phyloP scores from a whole-genome alignment of 164 flowering plant species.

The Annona squamosa region DNA sequence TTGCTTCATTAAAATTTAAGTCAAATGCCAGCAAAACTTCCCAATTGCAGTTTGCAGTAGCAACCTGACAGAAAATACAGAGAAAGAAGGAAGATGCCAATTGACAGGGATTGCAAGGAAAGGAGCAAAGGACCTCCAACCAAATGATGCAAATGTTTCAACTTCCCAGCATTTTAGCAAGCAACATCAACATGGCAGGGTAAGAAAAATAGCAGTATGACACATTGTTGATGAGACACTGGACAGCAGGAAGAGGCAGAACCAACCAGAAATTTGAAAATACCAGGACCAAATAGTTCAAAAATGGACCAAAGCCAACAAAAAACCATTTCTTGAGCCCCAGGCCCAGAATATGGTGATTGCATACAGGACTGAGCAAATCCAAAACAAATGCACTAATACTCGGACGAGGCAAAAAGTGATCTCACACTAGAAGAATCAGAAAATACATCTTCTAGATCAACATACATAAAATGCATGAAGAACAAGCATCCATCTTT shows the following conservation, averaged over 20 bases:
- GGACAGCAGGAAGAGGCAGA: neutral
- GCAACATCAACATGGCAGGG: neutral
- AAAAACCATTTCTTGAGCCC: neutral
- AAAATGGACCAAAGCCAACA: neutral
- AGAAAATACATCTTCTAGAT: neutral
- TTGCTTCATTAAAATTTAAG: neutral
- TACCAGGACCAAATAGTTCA: neutral
- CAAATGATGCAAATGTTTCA: neutral
- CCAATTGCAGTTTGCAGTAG: neutral
- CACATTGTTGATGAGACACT: neutral
- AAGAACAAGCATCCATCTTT: no score
- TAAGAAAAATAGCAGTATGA: neutral
- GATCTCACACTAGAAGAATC: neutral
- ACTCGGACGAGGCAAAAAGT: neutral
- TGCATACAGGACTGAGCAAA: neutral
- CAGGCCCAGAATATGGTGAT: neutral
- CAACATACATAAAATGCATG: no score
- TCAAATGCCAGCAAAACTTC: neutral
- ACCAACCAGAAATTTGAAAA: neutral
- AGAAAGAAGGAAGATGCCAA: neutral
- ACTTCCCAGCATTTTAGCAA: neutral
- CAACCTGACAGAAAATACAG: neutral
- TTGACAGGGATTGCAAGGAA: neutral
- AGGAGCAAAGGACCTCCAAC: neutral
- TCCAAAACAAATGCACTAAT: neutral